Percentiles rank a stretch among this genome's conserved stretches.
These are phyloP conservation scores for Cladosporium sp. DNA, from an alignment of 2,329 filamentous ascomycete species.

Conservation along the genomic window DNA sequence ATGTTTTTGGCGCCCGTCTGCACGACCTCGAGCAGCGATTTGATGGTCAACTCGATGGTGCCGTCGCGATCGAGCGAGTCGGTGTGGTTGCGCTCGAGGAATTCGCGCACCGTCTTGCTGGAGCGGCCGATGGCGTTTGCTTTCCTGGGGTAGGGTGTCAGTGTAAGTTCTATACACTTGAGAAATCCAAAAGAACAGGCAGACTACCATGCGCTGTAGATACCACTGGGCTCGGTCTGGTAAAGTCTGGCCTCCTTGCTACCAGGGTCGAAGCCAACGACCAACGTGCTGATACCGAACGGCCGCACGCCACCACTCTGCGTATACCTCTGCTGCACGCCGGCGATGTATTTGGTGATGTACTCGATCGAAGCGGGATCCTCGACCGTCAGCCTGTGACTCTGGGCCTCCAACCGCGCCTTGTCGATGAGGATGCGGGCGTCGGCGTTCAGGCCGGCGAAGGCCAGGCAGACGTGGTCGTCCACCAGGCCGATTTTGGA, in stretches of 20 bases:
- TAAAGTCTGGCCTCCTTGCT: conserved; percentile 87
- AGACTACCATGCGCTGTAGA: conserved; percentile 99
- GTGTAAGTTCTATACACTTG: no score
- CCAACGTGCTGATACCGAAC: conserved; percentile 97
- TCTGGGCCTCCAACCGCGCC: conserved; percentile 94
- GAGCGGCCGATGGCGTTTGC: conserved; percentile 97
- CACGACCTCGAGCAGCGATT: conserved; percentile 95
- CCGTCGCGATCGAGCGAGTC: conserved; percentile 94
- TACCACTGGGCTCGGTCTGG: conserved; percentile 98
- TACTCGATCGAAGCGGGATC: conserved; percentile 98
- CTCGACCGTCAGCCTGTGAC: conserved; percentile 93
- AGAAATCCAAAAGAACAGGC: no score
- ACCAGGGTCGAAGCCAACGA: conserved; percentile 96
- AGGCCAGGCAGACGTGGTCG: conserved; percentile 93
- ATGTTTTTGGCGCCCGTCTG: conserved; percentile 99
- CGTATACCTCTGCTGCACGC: conserved; percentile 97
- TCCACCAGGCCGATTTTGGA: conserved; percentile 98
- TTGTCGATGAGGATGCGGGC: conserved; percentile 98
- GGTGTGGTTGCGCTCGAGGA: conserved; percentile 98
- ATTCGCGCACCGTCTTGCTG: conserved; percentile 98
- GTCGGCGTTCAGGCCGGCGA: conserved; percentile 95
- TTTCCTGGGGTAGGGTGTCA: conserved; percentile 62
- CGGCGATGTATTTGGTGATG: conserved; percentile 97
- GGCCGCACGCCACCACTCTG: conserved; percentile 97
- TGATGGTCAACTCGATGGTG: conserved; percentile 95